These are phyloP conservation scores for Talaromyces sp. DNA, from an alignment of 2,329 filamentous ascomycete species.

Conservation along the genomic window DNA sequence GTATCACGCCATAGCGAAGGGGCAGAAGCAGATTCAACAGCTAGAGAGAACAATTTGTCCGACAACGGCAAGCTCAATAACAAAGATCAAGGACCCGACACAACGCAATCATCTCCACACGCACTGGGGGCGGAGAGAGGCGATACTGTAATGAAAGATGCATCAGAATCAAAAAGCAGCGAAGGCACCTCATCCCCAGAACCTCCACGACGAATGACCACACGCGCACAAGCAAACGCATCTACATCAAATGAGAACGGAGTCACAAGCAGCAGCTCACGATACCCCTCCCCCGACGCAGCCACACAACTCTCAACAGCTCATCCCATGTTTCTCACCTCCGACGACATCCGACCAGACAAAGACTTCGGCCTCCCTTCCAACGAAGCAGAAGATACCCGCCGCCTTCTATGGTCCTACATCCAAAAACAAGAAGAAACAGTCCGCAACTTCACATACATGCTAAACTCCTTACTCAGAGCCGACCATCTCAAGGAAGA, in stretches of 20 bases:
- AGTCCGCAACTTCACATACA: constrained; percentile 53
- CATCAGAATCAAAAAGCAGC: constrained; percentile 24
- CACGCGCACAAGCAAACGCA: constrained; percentile 42
- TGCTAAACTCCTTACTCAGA: constrained; percentile 55
- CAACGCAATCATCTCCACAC: background rate
- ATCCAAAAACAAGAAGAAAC: constrained; percentile 66
- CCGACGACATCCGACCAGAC: constrained; percentile 50
- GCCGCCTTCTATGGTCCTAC: constrained; percentile 58
- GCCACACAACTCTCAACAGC: constrained; percentile 38
- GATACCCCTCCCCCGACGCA: constrained; percentile 27
- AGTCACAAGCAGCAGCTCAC: constrained; percentile 20
- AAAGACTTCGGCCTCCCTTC: constrained; percentile 56
- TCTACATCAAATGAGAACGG: constrained; percentile 30
- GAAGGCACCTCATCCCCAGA: constrained; percentile 38
- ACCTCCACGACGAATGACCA: constrained; percentile 46
- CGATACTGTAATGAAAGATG: constrained; percentile 15
- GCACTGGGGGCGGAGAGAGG: background rate
- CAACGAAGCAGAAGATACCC: constrained; percentile 60
- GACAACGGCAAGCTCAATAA: constrained; percentile 1
- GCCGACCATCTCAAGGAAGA: constrained; percentile 59
- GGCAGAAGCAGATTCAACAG: constrained; percentile 18
- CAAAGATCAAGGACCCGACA: background rate
- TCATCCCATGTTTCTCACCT: constrained; percentile 58
- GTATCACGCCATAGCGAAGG: constrained; percentile 32
- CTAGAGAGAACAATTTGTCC: constrained; percentile 14